Percentiles rank a stretch among this genome's conserved stretches.
phyloP scores from a whole-genome alignment of 1,284 basidiomycete genomes.

The Blastosporella zonata region DNA sequence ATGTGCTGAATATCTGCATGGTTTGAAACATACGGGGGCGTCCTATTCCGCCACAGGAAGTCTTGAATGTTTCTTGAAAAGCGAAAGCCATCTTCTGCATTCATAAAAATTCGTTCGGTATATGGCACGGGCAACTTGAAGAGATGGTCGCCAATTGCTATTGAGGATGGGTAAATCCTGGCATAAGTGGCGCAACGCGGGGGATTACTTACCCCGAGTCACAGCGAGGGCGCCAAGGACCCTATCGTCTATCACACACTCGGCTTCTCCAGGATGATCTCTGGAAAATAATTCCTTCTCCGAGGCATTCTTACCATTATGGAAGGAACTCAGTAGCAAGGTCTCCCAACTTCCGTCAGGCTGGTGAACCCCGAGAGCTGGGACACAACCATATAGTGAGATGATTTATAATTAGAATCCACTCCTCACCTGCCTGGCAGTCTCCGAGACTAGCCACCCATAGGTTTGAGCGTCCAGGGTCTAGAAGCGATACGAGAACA shows the following conservation, averaged over 20 bases:
- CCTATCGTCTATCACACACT: constrained; percentile 48
- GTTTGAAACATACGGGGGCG: constrained; percentile 59
- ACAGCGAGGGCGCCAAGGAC: constrained; percentile 64
- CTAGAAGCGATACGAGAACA: constrained; percentile 52
- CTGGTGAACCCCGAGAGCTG: constrained; percentile 48
- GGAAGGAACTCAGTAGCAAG: constrained; percentile 45
- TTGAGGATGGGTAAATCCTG: not conserved
- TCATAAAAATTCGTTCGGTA: constrained; percentile 50
- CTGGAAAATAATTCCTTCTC: constrained; percentile 47
- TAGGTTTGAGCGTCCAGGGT: constrained; percentile 47
- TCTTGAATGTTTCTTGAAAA: constrained; percentile 32
- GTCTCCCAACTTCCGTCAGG: constrained; percentile 32
- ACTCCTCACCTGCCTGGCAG: constrained; percentile 53
- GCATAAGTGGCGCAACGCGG: not conserved
- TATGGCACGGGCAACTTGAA: constrained; percentile 60
- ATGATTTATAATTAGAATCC: not conserved
- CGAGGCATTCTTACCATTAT: constrained; percentile 49
- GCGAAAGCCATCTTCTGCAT: constrained; percentile 47
- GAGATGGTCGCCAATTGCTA: constrained; percentile 62
- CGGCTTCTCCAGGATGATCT: constrained; percentile 55
- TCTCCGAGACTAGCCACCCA: constrained; percentile 70
- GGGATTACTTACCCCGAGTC: constrained; percentile 48
- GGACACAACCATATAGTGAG: not conserved
- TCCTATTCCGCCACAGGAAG: constrained; percentile 46
- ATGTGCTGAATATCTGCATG: constrained; percentile 49